These are phyloP conservation scores for Brassica balearica DNA, from an alignment of 441 rosid genomes.

Conservation along the genomic window DNA sequence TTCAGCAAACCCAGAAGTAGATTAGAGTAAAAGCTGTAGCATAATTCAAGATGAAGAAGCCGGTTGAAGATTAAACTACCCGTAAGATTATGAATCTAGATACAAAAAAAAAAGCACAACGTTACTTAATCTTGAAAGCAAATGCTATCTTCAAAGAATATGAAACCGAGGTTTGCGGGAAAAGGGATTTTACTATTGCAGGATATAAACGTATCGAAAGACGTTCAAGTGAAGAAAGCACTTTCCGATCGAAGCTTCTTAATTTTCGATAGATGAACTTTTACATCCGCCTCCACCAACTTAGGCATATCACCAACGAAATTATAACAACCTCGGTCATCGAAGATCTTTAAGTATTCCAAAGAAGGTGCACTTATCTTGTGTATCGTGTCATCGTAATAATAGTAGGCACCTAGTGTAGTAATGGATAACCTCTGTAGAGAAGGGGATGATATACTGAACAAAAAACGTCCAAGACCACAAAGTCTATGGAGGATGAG, in stretches of 20 bases:
- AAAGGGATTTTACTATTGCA: not conserved
- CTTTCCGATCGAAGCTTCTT: not conserved
- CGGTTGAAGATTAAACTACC: not conserved
- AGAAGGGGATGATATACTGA: not conserved
- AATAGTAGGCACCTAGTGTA: not conserved
- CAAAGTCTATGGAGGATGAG: not conserved
- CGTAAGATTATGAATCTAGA: not conserved
- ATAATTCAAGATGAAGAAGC: not conserved
- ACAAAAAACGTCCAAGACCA: not conserved
- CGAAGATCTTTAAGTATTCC: not conserved
- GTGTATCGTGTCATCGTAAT: not conserved
- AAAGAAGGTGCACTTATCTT: not conserved
- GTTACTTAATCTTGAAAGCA: not conserved
- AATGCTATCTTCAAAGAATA: not conserved
- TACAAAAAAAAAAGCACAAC: not conserved
- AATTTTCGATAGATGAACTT: not conserved
- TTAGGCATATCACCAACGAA: not conserved
- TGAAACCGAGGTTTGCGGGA: not conserved
- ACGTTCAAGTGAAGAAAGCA: not conserved
- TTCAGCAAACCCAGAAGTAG: not conserved
- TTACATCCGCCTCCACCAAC: not conserved
- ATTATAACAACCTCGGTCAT: not conserved
- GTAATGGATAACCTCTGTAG: not conserved
- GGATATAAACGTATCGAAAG: not conserved
- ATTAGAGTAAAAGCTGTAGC: not conserved